Base-by-base conservation (phyloP, 345 rosid species). In the Leavenworthia alabamica region DNA sequence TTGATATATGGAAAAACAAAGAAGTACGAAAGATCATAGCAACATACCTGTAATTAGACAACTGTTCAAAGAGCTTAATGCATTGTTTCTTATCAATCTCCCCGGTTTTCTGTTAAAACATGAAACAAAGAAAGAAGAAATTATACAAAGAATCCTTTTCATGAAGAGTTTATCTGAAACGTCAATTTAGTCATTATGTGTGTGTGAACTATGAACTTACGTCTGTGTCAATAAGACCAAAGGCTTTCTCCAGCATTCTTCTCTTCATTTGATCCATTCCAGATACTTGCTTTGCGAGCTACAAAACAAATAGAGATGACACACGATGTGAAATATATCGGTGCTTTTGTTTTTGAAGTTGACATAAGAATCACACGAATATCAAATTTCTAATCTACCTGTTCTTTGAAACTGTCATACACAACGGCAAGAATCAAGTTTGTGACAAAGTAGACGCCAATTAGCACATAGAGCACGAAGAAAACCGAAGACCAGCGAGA, bases 401-500 rank as follows among this genome's bases (percentile, higher is more conserved):
- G 90, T 68, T 81, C 72, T 82, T 87, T 93, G 73, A 93, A 93
- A 80, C 96, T 85, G 71, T 93, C 96, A 54, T 93, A 93, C 8
- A 93, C 90, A 56, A 93, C 99, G 67, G 97, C 99, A 76, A 93
- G 97, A 64, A 93, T 79, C 87, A 93, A 81, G 79, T 93, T 93
- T 0, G 97, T 93, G 82, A 93, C 94, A 16, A 89, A 93, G 83
- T 93, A 93, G 74, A 93, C 95, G 3, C 90, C 99, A 73, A 93
- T 37, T 49, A 93, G 83, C 72, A 93, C 82, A 24, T 85, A 93
- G 54, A 93, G 80, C 60, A 87, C 80, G 62, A 84, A 89, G 76
- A 89, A 89, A 32, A 89, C 49, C 78, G 76, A 68, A 55, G 82
- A 85, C 96, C 97, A 89, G 37, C 99, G 97, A 16, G 99, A 83